These are phyloP conservation scores for Tripterygium wilfordii DNA, from an alignment of 177 flowering plant species.

Conservation along the genomic window DNA sequence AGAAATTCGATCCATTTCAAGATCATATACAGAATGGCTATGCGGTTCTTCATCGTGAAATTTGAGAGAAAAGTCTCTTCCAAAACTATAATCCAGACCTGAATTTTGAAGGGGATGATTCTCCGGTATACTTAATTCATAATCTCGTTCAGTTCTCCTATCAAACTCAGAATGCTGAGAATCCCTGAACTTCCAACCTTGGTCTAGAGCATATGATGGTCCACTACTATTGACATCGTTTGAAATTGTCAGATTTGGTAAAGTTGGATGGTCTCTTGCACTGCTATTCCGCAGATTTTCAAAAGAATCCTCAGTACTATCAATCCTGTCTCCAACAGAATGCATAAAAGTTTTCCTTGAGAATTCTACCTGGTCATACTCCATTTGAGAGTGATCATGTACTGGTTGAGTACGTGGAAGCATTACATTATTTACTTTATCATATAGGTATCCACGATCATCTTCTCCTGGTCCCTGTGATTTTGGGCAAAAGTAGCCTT, in stretches of 20 bases:
- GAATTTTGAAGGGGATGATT: slow-evolving; percentile 11
- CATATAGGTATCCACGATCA: slow-evolving; percentile 16
- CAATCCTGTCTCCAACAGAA: slow-evolving; percentile 7
- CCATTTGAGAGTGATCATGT: slow-evolving; percentile 7
- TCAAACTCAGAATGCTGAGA: slow-evolving; percentile 10
- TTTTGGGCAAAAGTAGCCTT: slow-evolving; percentile 13
- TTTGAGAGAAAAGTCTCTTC: slow-evolving; percentile 9
- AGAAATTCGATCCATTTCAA: slow-evolving; percentile 6
- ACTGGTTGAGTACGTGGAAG: slow-evolving; percentile 7
- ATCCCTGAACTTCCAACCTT: slow-evolving; percentile 11
- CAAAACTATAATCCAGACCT: slow-evolving; percentile 12
- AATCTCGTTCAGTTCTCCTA: slow-evolving; percentile 14
- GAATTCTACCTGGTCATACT: slow-evolving; percentile 15
- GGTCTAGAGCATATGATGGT: slow-evolving; percentile 9
- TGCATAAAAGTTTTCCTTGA: slow-evolving; percentile 8
- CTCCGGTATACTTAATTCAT: slow-evolving; percentile 5
- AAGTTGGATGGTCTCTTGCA: slow-evolving; percentile 8
- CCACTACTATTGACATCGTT: slow-evolving; percentile 14
- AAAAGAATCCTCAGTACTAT: slow-evolving; percentile 14
- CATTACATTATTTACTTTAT: slow-evolving; percentile 8
- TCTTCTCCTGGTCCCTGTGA: slow-evolving; percentile 7
- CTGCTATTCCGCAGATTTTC: slow-evolving; percentile 6
- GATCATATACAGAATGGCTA: slow-evolving; percentile 11
- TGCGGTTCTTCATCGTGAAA: slow-evolving; percentile 10
- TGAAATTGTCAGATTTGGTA: too few species aligned